Percentiles rank a stretch among this genome's conserved stretches.
Conservation (phyloP, 257 asterid genomes). For the Oldenlandia corymbosa region DNA sequence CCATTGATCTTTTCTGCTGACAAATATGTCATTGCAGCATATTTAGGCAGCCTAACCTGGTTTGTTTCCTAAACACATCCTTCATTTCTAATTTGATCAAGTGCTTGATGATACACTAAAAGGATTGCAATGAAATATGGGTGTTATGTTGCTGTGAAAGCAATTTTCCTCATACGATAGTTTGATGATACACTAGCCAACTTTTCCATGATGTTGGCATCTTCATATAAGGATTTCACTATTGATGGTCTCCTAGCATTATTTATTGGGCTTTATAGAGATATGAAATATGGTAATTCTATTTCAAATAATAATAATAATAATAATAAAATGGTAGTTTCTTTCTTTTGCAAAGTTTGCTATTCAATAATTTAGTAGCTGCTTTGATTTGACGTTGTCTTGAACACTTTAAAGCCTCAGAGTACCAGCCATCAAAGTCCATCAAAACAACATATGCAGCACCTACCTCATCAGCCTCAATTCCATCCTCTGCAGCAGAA, state of each 20-base stretch:
- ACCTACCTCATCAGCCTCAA: conserved; percentile 53
- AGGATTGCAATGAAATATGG: not conserved
- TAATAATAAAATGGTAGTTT: not conserved
- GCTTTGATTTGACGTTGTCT: not conserved
- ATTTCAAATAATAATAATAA: no score
- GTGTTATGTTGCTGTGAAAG: not conserved
- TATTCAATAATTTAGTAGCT: not conserved
- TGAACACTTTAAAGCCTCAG: conserved; percentile 27
- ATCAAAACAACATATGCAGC: conserved; percentile 62
- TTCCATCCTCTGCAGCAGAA: conserved; percentile 60
- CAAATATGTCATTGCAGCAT: not conserved
- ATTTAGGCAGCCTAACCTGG: not conserved
- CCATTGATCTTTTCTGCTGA: not conserved
- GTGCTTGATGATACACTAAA: not conserved
- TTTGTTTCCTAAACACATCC: not conserved
- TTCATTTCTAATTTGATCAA: not conserved
- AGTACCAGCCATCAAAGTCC: conserved; percentile 52
- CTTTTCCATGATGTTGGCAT: not conserved
- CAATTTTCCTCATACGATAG: not conserved
- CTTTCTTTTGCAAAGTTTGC: not conserved
- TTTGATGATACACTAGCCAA: no score
- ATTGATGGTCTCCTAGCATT: not conserved
- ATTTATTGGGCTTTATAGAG: not conserved
- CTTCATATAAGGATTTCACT: not conserved
- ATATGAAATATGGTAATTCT: not conserved